Evolutionary conservation across 306 rosid species (phyloP).

Genomic region (Castanopsis chinensis): DNA sequence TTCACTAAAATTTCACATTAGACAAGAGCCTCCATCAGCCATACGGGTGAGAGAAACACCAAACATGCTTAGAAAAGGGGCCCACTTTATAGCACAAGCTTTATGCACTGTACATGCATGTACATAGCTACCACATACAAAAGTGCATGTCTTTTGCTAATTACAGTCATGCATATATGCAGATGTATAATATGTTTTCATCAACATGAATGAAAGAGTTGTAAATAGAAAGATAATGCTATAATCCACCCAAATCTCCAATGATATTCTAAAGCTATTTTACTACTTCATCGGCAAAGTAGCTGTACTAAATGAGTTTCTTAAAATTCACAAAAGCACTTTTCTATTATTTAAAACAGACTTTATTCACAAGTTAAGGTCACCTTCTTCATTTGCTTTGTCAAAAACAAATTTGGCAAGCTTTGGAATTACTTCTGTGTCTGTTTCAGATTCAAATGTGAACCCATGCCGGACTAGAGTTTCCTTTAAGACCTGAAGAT

Average conservation of each 20-base stretch:
- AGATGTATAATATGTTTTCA: background rate
- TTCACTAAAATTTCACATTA: background rate
- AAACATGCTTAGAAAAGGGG: background rate
- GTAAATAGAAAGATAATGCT: background rate
- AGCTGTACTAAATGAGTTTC: background rate
- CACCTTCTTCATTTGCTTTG: conserved; percentile 84
- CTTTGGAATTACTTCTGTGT: conserved; percentile 96
- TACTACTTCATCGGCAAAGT: background rate
- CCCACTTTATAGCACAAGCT: background rate
- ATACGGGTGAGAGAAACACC: background rate
- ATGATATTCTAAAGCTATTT: background rate
- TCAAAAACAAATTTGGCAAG: conserved; percentile 93
- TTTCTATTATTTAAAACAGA: background rate
- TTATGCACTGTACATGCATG: background rate
- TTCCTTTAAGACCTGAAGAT: conserved; percentile 84
- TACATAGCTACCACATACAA: background rate
- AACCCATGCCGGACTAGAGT: conserved; percentile 79
- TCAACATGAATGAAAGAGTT: background rate
- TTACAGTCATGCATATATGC: background rate
- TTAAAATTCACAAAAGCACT: background rate
- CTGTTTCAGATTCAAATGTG: conserved; percentile 87
- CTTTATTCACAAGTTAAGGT: conserved; percentile 7
- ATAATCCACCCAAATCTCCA: background rate
- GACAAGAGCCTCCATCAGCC: background rate
- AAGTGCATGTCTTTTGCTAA: background rate